phyloP scores from a whole-genome alignment of 73 alveolate species.

The Paramecium caudatum region DNA sequence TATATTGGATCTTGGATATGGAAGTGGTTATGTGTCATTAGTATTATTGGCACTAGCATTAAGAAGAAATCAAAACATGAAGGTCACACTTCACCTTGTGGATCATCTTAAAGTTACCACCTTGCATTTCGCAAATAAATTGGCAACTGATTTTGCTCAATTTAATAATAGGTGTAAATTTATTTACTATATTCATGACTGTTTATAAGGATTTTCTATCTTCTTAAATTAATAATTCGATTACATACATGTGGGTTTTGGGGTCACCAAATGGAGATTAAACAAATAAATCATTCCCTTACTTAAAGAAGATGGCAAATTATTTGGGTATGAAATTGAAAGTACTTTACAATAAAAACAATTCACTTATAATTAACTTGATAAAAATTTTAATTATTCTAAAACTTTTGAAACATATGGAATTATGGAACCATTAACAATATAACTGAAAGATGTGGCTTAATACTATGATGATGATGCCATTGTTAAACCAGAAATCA shows the following conservation, averaged over 20 bases:
- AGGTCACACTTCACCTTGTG: background rate
- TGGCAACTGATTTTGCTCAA: background rate
- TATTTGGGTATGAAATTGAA: conserved; percentile 41
- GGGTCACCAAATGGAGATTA: conserved; percentile 48
- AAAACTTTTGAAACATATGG: conserved; percentile 7
- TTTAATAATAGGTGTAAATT: background rate
- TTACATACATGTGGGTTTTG: conserved; percentile 20
- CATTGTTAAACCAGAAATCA: conserved; percentile 2
- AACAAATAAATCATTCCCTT: background rate
- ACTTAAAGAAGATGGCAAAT: background rate
- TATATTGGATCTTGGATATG: conserved; percentile 56
- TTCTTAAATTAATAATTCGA: background rate
- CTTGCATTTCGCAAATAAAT: background rate
- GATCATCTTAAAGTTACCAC: conserved; percentile 16
- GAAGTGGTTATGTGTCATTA: conserved; percentile 19
- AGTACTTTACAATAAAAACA: conserved; percentile 1
- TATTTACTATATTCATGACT: background rate
- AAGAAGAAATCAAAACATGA: background rate
- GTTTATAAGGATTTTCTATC: background rate
- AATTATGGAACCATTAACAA: background rate
- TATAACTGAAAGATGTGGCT: background rate
- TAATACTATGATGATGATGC: background rate
- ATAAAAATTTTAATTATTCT: background rate
- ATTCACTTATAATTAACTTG: background rate
- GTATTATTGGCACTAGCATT: conserved; percentile 6